Base-by-base conservation (phyloP, 805 yeast genomes). In the Yarrowia phangngaensis region DNA sequence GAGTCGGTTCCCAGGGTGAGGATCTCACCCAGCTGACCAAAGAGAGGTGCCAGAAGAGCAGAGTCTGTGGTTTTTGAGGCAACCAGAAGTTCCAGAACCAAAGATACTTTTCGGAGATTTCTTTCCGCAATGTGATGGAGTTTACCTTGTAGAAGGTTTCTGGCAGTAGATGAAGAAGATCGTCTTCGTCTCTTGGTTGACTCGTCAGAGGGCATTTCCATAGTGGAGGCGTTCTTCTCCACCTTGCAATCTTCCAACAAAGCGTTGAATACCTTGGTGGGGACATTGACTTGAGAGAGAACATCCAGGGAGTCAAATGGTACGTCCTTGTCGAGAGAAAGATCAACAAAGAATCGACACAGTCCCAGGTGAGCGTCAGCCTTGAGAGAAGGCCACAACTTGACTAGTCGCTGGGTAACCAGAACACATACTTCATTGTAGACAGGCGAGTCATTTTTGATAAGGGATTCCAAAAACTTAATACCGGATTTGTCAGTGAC, bases 1-100 rank as follows among this genome's bases (percentile, higher is more conserved):
- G 95, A 95, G 62, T 89, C 97, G 55, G 79, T 80, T 33, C 95
- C 95, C 38, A 92, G 71, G 20, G 95, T 56, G 31, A 67, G 55
- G 15, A 67, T 57, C 45, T 70, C 71, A 15, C 68, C 67, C n/a
- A 70, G 62, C 23, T 66, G 58, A 11, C 56, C 58, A 45, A 70
- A 70, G 23, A 70, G 54, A 23, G 58, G 60, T 4, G 61, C 55
- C 14, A 70, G 57, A 6, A 59, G 55, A 5, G 58, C 62, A 11
- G 24, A 48, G 19, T 58, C 56, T 13, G 58, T 53, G 8, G 52
- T 60, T 12, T 64, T 60, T 12, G 58, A 56, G 8, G 69, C 70
- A 57, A 89, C 95, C 41, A 89, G 67, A 3, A 89, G 74, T 61
- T 92, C 97, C 55, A 92, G 70, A 16, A 88, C 70, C 19, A 83